Percentiles rank a stretch among this genome's conserved stretches.
These are phyloP conservation scores for Rhododendron mucronatum DNA, from an alignment of 148 eudicot genomes.

Conservation along the genomic window DNA sequence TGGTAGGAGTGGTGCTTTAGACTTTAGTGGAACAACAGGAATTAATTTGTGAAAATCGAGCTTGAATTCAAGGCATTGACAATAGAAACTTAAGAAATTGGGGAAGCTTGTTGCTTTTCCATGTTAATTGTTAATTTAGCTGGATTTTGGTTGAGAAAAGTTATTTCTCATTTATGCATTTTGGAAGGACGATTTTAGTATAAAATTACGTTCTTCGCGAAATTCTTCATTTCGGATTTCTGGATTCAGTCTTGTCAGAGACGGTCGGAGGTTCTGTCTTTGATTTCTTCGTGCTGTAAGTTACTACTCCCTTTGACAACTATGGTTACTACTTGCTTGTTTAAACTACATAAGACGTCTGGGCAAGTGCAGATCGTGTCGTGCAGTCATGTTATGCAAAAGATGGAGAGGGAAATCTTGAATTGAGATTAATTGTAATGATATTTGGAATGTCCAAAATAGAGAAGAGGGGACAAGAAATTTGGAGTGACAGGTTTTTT, in stretches of 20 bases:
- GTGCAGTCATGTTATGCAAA: no score
- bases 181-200: not conserved
- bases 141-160: not conserved
- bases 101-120: not conserved
- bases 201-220: not conserved
- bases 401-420: no score
- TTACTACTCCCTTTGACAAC: not conserved
- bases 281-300: constrained; percentile 57
- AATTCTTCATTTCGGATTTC: constrained; percentile 26
- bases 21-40: not conserved
- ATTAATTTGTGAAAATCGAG: not conserved
- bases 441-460: no score
- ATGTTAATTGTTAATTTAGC: not conserved
- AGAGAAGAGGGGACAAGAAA: no score
- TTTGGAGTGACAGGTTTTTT: no score
- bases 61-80: not conserved
- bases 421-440: no score
- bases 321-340: no score
- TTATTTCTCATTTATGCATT: not conserved
- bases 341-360: no score
- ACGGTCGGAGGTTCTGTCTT: constrained; percentile 38
- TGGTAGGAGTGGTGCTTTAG: not conserved
- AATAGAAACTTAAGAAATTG: not conserved
- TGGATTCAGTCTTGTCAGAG: constrained; percentile 66
- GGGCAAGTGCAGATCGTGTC: no score